Base-by-base conservation (phyloP, 169 alveolate genomes). In the Perkinsus olseni region DNA sequence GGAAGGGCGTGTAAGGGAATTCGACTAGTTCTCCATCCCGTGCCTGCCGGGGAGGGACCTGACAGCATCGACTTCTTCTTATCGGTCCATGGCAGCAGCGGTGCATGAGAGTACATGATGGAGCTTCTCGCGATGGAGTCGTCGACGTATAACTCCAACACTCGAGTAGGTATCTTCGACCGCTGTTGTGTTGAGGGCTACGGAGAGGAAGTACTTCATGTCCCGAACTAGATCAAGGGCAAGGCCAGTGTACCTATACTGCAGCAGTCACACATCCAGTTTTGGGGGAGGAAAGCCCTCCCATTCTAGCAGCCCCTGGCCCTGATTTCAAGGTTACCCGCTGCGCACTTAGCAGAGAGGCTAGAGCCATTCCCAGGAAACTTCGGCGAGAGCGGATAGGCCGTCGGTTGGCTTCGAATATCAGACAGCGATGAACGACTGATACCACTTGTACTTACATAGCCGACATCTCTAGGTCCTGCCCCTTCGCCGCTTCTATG, bases 161-260 rank as follows among this genome's bases (percentile, higher is more conserved):
- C 92, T 90, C 8, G 92, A 34, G 45, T 90, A 90, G 38, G 92
- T 34, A 38, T 90, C 92, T 11, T 13, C 92, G 13, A 34, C 45
- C 31, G 50, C 38, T 28, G 92, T 90, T 37, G 36, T 90, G 92
- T 90, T 90, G 21, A 34, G 31, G 11, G 92, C 92, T 4, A 38
- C 92, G 48, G 92, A 34, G 38, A 90, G 45, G 38, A 90, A 90
- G 28, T 90, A 90, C 92, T 90, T 13, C 92, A 90, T 90, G 28
- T 90, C 92, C 45, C 36, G 36, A 38, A 90, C 38, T 3, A 90
- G 28, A 20, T 90, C 92, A 28, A 90, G 92, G 24, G 92, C 92
- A 3, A 38, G 48, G 38, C 36, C 45, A n/a, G 38, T 90, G 45
- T 90, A 90, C 92, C 45, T 13, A 38, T 4, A 3, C 92, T 34